Conservation (phyloP, 768 basidiomycete genomes). For the Xanthoconium stramineum region DNA sequence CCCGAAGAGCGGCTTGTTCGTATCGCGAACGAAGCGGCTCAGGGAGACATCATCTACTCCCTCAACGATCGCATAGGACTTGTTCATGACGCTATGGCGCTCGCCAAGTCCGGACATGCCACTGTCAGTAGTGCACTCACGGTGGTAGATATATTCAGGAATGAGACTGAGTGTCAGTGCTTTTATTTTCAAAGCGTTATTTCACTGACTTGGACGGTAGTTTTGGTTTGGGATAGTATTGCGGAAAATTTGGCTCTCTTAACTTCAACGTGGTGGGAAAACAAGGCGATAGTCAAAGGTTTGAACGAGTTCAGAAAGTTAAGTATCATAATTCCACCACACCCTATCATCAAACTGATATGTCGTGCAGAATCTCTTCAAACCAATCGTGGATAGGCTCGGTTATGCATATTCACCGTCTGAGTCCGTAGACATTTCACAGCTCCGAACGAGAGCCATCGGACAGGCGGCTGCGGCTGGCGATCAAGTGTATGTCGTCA, state of each 20-base stretch:
- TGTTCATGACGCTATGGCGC: constrained; percentile 75
- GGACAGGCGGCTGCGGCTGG: constrained; percentile 47
- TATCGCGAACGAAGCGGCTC: constrained; percentile 80
- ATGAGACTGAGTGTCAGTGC: constrained; percentile 73
- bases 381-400: constrained; percentile 72
- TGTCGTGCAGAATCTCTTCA: constrained; percentile 53
- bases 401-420: constrained; percentile 69
- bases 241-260: constrained; percentile 52
- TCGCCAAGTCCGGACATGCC: constrained; percentile 78
- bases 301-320: constrained; percentile 63
- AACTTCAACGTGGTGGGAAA: constrained; percentile 80
- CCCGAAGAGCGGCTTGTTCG: constrained; percentile 70
- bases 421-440: constrained; percentile 66
- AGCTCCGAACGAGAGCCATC: constrained; percentile 75
- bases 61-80: constrained; percentile 88
- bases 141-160: constrained; percentile 62
- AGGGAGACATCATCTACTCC: constrained; percentile 59
- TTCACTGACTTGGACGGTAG: constrained; percentile 35
- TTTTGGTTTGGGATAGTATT: constrained; percentile 80
- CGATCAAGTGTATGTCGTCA: constrained; percentile 35
- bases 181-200: not conserved
- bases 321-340: constrained; percentile 20
- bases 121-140: constrained; percentile 74
- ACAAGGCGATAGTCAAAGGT: constrained; percentile 48
- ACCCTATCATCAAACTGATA: not conserved